Evolutionary conservation across 192 early-diverging fungal species (phyloP), one percentile per base, ranked within the genome.

Genomic region (Entrophospora sp.): DNA sequence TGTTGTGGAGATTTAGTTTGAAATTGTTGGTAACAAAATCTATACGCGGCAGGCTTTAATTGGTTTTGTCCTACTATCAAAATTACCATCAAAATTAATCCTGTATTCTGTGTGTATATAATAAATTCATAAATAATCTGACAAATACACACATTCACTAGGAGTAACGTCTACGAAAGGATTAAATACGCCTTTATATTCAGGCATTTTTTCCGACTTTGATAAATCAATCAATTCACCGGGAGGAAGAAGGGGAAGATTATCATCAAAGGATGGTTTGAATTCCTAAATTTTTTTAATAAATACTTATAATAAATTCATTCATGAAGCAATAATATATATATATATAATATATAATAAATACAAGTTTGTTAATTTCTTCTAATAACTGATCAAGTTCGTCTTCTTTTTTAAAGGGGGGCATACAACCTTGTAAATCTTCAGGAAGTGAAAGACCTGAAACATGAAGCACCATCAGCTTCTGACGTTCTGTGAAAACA

Each of bases 401-500:
- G 6, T 64, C 61, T 2, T 64, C 43, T 14, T 64, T 64, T 16
- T 64, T 56, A 2, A 65, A 64, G 8, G 71, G 74, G 7, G 61
- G 13, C 51, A 77, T 68, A 62, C 63, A 64, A n/a, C 65, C 69
- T 25, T 71, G 48, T 36, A 77, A 44, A 46, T 77, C 75, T 8
- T 66, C 71, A 10, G 75, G 75, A 57, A 71, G 71, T 5, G 45
- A 10, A 49, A 58, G 49, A 1, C 72, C 69, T 3, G 75, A 60
- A 14, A 72, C 71, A 34, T 75, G 72, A 9, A 89, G 67, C 2
- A 90, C 71, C 65, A 82, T 81, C 12, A 71, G 40, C 65, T 89
- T 91, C 68, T 91, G 90, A 53, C 80, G 76, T 61, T 91, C 87
- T 0, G 87, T 91, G 52, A 91, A 91, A 0, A 82, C 77, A 2